A percentile compares a stretch with the other conserved stretches of the same genome.
phyloP scores from a whole-genome alignment of 2,329 filamentous ascomycete species.

The Elsinoe perseae region DNA sequence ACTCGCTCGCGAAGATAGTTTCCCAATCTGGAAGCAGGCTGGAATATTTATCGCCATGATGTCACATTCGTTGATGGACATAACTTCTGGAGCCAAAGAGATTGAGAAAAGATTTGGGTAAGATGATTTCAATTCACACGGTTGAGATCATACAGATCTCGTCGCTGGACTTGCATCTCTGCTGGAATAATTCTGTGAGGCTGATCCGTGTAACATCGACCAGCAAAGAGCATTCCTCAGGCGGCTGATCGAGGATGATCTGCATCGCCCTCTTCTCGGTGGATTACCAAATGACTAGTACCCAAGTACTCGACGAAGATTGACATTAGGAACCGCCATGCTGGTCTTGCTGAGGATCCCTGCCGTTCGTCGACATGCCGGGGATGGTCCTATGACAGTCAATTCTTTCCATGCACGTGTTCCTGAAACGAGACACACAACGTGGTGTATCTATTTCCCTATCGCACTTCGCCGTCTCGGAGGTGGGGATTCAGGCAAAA shows the following conservation, averaged over 20 bases:
- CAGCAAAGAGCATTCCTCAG: not conserved
- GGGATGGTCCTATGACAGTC: not conserved
- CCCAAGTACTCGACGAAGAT: not conserved
- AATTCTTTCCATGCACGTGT: not conserved
- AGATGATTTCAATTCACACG: not conserved
- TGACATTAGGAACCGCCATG: not conserved
- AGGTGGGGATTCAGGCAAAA: not conserved
- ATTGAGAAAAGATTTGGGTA: not conserved
- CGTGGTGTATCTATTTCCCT: not conserved
- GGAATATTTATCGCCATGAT: not conserved
- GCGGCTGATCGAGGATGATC: not conserved
- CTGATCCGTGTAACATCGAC: not conserved
- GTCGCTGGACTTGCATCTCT: not conserved
- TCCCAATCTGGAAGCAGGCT: not conserved
- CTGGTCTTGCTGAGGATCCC: not conserved
- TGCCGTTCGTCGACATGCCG: not conserved
- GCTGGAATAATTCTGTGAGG: not conserved
- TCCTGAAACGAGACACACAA: not conserved
- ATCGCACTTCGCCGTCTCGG: not conserved
- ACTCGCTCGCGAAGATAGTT: slow-evolving; percentile 2
- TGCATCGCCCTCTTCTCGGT: not conserved
- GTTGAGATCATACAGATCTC: not conserved
- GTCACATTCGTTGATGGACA: not conserved
- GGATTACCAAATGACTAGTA: not conserved
- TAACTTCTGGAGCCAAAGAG: not conserved